Conservation (phyloP, 1,284 basidiomycete species). For the Leccinum pachyderme region DNA sequence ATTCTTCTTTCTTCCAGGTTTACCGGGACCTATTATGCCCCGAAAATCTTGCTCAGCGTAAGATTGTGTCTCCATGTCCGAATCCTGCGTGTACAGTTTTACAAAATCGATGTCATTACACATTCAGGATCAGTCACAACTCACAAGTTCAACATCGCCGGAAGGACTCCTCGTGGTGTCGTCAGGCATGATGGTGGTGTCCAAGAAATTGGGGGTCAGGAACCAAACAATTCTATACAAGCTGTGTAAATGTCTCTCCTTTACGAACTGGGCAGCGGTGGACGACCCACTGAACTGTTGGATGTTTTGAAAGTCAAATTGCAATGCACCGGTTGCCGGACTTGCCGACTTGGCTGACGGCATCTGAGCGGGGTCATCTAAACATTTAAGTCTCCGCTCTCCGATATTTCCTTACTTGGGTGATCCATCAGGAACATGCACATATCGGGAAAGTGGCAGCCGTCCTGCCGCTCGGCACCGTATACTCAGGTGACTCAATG, state of each 20-base stretch:
- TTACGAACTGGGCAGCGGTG: conserved; percentile 4
- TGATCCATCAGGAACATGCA: not conserved
- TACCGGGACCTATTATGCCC: conserved; percentile 47
- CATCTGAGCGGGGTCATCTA: conserved; percentile 6
- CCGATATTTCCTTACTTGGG: not conserved
- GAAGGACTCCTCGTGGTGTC: conserved; percentile 31
- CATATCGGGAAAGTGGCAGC: not conserved
- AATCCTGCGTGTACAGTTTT: conserved; percentile 43
- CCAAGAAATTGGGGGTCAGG: not conserved
- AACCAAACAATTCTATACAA: not conserved
- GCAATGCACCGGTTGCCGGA: conserved; percentile 1
- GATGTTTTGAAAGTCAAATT: not conserved
- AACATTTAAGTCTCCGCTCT: conserved; percentile 4
- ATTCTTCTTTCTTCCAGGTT: conserved; percentile 82
- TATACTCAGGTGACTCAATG: not conserved
- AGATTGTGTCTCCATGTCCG: conserved; percentile 64
- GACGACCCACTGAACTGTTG: conserved; percentile 3
- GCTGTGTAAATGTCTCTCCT: not conserved
- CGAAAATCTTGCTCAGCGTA: conserved; percentile 37
- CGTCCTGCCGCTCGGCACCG: conserved; percentile 2
- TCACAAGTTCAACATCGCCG: conserved; percentile 25
- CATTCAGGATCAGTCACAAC: conserved; percentile 12
- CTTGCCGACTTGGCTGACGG: conserved; percentile 21
- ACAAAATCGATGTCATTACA: conserved; percentile 14
- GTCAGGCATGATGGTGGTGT: conserved; percentile 24